Conservation (phyloP, 139 green algal genomes). For the Auxenochlorella protothecoides region DNA sequence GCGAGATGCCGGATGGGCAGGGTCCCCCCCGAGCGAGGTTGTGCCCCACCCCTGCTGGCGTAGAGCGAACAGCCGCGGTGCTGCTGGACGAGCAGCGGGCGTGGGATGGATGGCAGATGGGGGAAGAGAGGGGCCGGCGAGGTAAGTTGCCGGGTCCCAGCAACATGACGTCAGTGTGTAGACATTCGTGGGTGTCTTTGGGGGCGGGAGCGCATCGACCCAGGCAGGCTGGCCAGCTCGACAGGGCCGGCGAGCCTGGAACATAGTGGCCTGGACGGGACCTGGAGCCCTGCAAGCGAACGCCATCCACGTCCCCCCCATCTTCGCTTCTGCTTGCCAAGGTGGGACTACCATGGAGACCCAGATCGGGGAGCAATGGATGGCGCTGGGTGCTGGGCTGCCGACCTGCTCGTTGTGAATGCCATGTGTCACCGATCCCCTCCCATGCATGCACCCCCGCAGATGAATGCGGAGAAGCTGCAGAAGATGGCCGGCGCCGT, state of each 20-base stretch:
- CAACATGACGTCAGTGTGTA: neutral
- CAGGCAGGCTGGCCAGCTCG: too few species aligned
- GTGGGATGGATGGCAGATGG: neutral
- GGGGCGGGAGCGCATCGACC: too few species aligned
- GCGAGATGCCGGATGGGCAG: too few species aligned
- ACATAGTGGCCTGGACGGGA: neutral
- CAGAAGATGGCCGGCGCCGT: constrained; percentile 85
- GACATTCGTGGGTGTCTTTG: too few species aligned
- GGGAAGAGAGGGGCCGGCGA: neutral
- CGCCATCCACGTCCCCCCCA: neutral
- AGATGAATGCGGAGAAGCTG: constrained; percentile 91
- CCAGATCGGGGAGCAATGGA: neutral
- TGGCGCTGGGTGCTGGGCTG: neutral
- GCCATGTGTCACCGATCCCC: neutral
- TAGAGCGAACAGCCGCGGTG: neutral
- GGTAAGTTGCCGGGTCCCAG: neutral
- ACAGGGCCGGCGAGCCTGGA: too few species aligned
- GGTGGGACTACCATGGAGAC: neutral
- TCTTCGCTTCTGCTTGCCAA: neutral
- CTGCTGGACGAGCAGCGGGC: too few species aligned
- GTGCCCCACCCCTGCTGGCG: too few species aligned
- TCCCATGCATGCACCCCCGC: neutral
- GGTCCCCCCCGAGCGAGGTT: neutral
- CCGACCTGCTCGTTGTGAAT: neutral
- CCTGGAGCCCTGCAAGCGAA: neutral